Evolutionary conservation across 2,329 filamentous ascomycete species (phyloP).

Genomic region (Cyphellophora europaea): DNA sequence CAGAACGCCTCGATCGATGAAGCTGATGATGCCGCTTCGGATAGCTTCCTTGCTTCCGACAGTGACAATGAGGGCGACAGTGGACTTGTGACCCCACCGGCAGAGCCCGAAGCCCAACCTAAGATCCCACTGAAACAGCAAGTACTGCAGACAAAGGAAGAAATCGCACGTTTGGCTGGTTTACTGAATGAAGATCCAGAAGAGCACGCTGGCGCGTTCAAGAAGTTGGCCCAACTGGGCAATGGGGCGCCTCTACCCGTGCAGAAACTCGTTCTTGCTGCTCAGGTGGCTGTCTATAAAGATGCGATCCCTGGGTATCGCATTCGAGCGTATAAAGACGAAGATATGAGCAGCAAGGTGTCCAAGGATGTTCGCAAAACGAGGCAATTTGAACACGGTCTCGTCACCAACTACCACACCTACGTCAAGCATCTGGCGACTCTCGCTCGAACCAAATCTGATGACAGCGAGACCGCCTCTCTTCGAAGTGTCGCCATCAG

Average conservation of each 20-base stretch:
- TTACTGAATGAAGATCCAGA: slow-evolving; percentile 87
- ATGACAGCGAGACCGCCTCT: slow-evolving; percentile 23
- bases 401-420: slow-evolving; percentile 73
- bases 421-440: slow-evolving; percentile 70
- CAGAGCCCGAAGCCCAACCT: slow-evolving; percentile 44
- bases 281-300: slow-evolving; percentile 85
- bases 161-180: slow-evolving; percentile 72
- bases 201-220: slow-evolving; percentile 73
- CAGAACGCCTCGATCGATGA: slow-evolving; percentile 25
- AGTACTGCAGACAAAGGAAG: slow-evolving; percentile 80
- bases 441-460: slow-evolving; percentile 51
- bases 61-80: slow-evolving; percentile 46
- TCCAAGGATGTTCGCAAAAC: slow-evolving; percentile 85
- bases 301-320: slow-evolving; percentile 94
- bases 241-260: slow-evolving; percentile 56
- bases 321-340: slow-evolving; percentile 72
- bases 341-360: slow-evolving; percentile 66
- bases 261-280: slow-evolving; percentile 75
- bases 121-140: slow-evolving; percentile 67
- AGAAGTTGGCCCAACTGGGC: slow-evolving; percentile 61
- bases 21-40: slow-evolving; percentile 38
- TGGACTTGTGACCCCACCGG: slow-evolving; percentile 21
- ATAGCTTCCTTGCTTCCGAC: slow-evolving; percentile 54
- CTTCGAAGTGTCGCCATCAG: slow-evolving; percentile 69
- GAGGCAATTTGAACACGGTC: slow-evolving; percentile 75